Evolutionary conservation across 306 rosid genomes (phyloP), one percentile per base, ranked within the genome.

Genomic region (Abrus pulchellus): DNA sequence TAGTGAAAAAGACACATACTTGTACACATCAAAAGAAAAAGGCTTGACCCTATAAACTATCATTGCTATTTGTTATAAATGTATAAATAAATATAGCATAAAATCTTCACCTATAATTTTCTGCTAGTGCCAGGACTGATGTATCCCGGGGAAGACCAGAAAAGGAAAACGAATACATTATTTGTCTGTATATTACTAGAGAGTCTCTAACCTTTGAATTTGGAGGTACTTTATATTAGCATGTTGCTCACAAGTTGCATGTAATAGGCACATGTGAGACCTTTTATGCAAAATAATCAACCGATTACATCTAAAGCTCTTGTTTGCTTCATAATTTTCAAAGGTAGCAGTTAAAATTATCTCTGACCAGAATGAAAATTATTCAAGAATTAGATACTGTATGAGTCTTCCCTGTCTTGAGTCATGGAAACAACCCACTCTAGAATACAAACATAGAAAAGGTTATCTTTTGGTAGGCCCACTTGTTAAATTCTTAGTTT

Each of bases 251-350:
- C 63, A 40, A 66, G 61, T 52, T 68, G 53, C 61, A 12, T 68
- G 82, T 53, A 78, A 78, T 80, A 78, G 83, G 85, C 89, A 85
- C 94, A 86, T 88, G 97, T 87, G 90, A 88, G 79, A 85, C 87
- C 78, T 79, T 83, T 83, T 83, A 61, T 84, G 97, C 92, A 88
- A 85, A 80, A 87, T 87, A 85, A 86, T 65, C 72, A 80, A 89
- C 74, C 55, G 55, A 80, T 64, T 85, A 80, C 84, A 78, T 81
- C 28, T 57, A 9, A 80, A 83, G 56, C 68, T 85, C 72, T 91
- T 93, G 97, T 92, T 93, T 84, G 81, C 81, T 90, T 87, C 90
- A 84, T 85, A 80, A 80, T 87, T 91, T 92, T 96, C 98, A 84
- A 90, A 90, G 90, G 93, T 94, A 87, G 99, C 85, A 88, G 98